Percentiles rank a stretch among this genome's conserved stretches.
Conservation (phyloP, 768 basidiomycete genomes). For the Termitomyces sp. region DNA sequence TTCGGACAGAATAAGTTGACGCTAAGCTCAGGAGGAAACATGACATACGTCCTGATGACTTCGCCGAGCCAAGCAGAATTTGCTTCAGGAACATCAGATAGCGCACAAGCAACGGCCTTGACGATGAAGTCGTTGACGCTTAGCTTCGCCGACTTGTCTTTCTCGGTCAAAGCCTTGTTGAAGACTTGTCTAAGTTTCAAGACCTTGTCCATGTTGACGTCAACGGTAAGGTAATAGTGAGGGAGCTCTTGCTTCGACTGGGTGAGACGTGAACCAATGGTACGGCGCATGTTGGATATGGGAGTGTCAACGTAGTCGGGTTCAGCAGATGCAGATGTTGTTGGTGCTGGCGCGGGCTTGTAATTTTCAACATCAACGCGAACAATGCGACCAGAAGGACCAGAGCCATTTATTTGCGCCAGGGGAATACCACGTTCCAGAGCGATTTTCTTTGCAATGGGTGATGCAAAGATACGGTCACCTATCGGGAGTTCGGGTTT, state of each 20-base stretch:
- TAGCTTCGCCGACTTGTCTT: conserved; percentile 89
- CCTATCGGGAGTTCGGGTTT: conserved; percentile 60
- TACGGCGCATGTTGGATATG: conserved; percentile 90
- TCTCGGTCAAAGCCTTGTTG: conserved; percentile 82
- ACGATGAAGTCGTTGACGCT: conserved; percentile 98
- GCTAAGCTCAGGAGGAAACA: not conserved
- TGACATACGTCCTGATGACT: conserved; percentile 86
- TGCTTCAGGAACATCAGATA: conserved; percentile 93
- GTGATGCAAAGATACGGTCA: conserved; percentile 90
- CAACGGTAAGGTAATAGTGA: conserved; percentile 94
- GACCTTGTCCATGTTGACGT: conserved; percentile 96
- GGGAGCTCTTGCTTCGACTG: conserved; percentile 95
- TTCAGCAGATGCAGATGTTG: conserved; percentile 44
- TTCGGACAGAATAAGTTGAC: not conserved
- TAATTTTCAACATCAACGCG: conserved; percentile 94
- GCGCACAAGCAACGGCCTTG: conserved; percentile 88
- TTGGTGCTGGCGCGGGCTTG: conserved; percentile 49
- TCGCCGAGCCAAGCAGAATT: conserved; percentile 99
- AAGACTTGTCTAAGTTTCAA: conserved; percentile 93
- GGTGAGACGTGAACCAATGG: conserved; percentile 84
- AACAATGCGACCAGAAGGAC: conserved; percentile 91
- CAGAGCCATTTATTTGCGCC: conserved; percentile 85
- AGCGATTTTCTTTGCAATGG: conserved; percentile 96
- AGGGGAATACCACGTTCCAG: conserved; percentile 92
- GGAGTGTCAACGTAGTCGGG: conserved; percentile 88